These are phyloP conservation scores for Yarrowia sp. DNA, from an alignment of 805 yeast species.

Conservation along the genomic window DNA sequence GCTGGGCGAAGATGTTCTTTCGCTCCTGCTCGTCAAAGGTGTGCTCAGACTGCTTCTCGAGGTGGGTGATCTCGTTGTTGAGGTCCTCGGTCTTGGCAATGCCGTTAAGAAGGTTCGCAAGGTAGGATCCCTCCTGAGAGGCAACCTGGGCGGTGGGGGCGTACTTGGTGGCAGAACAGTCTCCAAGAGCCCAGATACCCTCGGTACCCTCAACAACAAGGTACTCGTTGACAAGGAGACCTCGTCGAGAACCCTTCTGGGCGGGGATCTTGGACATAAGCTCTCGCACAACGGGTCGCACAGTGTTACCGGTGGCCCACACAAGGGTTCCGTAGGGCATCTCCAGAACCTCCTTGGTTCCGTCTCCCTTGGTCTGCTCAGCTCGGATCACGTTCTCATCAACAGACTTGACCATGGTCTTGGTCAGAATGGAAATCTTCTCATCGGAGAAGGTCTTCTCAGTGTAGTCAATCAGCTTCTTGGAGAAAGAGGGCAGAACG, in stretches of 20 bases:
- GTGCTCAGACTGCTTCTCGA: constrained; percentile 38
- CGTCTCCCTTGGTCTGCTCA: constrained; percentile 62
- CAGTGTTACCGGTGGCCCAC: constrained; percentile 98
- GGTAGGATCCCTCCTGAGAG: constrained; percentile 83
- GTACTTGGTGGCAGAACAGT: constrained; percentile 82
- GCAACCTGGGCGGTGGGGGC: constrained; percentile 99
- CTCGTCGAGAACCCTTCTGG: constrained; percentile 84
- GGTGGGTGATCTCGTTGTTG: constrained; percentile 40
- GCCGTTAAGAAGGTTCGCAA: constrained; percentile 68
- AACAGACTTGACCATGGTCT: constrained; percentile 86
- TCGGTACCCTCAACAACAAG: constrained; percentile 77
- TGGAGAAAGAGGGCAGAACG: constrained; percentile 56
- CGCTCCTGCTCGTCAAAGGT: constrained; percentile 36
- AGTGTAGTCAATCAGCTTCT: constrained; percentile 59
- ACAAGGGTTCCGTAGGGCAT: constrained; percentile 90
- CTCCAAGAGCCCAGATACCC: constrained; percentile 88
- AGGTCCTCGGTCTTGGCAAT: constrained; percentile 39
- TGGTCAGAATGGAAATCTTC: constrained; percentile 70
- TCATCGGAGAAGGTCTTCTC: constrained; percentile 65
- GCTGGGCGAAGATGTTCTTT: constrained; percentile 43
- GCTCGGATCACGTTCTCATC: constrained; percentile 68
- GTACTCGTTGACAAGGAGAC: constrained; percentile 79
- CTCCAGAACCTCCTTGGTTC: constrained; percentile 54
- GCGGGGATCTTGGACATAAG: constrained; percentile 62
- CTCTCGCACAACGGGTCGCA: constrained; percentile 67